These are phyloP conservation scores for Meyerozyma guilliermondii DNA, from an alignment of 1,139 yeast genomes.

Conservation along the genomic window DNA sequence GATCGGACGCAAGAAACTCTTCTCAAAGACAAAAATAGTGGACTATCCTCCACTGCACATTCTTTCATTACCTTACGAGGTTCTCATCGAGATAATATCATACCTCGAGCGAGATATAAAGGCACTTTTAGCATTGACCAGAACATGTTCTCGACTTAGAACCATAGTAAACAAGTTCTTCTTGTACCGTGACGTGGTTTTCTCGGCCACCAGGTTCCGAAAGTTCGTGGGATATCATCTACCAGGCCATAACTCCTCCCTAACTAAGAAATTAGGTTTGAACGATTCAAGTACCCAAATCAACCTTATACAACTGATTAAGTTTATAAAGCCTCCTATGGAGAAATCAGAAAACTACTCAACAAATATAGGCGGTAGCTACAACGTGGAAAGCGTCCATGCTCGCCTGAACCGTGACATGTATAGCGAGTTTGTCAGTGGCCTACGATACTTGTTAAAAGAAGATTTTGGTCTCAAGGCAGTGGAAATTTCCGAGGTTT, in stretches of 20 bases:
- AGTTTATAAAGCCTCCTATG: conserved; percentile 33
- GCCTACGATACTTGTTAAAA: conserved; percentile 4
- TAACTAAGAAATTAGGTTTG: conserved; percentile 15
- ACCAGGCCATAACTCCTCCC: conserved; percentile 12
- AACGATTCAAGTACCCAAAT: conserved; percentile 28
- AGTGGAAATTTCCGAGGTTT: conserved; percentile 35
- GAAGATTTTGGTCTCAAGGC: conserved; percentile 12
- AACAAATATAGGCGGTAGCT: conserved; percentile 37
- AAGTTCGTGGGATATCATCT: conserved; percentile 29
- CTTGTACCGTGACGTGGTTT: conserved; percentile 28
- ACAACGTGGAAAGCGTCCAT: conserved; percentile 23
- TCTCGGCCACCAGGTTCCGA: conserved; percentile 24
- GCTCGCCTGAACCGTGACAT: not conserved
- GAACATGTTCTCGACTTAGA: conserved; percentile 33
- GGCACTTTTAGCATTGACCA: conserved; percentile 24
- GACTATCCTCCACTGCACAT: conserved; percentile 26
- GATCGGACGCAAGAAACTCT: conserved; percentile 31
- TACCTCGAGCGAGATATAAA: conserved; percentile 14
- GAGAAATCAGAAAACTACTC: conserved; percentile 17
- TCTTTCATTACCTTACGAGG: conserved; percentile 39
- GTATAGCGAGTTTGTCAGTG: not conserved
- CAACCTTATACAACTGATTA: conserved; percentile 19
- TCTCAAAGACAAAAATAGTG: conserved; percentile 8
- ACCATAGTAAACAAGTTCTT: conserved; percentile 30
- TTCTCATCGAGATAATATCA: conserved; percentile 29